phyloP scores from a whole-genome alignment of 2,329 filamentous ascomycete species.

The Hirsutella minnesotensis region DNA sequence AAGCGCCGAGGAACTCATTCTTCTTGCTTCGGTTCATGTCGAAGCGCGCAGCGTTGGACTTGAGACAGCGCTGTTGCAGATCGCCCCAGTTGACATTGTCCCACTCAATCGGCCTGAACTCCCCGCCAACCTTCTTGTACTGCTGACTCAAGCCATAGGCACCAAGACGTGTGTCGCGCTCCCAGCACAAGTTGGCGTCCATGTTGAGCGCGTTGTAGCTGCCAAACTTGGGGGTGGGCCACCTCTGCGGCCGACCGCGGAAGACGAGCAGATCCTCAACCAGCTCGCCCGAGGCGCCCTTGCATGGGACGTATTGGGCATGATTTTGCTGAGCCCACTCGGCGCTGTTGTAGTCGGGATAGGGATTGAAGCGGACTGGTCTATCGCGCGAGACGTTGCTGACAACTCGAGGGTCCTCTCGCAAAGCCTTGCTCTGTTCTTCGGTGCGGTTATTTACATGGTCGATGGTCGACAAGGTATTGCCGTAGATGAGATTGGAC shows the following conservation, averaged over 20 bases:
- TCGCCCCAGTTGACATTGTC: conserved; percentile 56
- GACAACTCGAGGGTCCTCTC: conserved; percentile 19
- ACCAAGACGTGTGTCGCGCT: conserved; percentile 57
- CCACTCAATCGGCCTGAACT: conserved; percentile 40
- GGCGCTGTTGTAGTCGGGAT: conserved; percentile 55
- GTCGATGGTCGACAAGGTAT: conserved; percentile 36
- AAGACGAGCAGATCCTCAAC: conserved; percentile 53
- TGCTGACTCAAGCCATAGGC: conserved; percentile 46
- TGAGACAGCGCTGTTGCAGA: conserved; percentile 54
- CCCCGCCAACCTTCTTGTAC: conserved; percentile 30
- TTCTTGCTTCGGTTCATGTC: conserved; percentile 25
- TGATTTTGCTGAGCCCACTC: conserved; percentile 45
- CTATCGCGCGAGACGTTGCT: conserved; percentile 30
- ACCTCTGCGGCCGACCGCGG: conserved; percentile 45
- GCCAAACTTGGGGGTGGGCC: conserved; percentile 50
- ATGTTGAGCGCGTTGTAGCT: conserved; percentile 48
- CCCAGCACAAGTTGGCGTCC: conserved; percentile 53
- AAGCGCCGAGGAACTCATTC: conserved; percentile 32
- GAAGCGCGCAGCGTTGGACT: conserved; percentile 56
- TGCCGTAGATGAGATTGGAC: conserved; percentile 44
- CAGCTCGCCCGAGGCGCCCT: conserved; percentile 48
- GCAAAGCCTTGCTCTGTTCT: conserved; percentile 17
- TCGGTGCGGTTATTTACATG: conserved; percentile 24
- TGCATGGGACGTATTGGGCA: conserved; percentile 51
- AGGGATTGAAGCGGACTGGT: conserved; percentile 54